Conservation (phyloP, 768 basidiomycete genomes). For the Tricholomella constricta region DNA sequence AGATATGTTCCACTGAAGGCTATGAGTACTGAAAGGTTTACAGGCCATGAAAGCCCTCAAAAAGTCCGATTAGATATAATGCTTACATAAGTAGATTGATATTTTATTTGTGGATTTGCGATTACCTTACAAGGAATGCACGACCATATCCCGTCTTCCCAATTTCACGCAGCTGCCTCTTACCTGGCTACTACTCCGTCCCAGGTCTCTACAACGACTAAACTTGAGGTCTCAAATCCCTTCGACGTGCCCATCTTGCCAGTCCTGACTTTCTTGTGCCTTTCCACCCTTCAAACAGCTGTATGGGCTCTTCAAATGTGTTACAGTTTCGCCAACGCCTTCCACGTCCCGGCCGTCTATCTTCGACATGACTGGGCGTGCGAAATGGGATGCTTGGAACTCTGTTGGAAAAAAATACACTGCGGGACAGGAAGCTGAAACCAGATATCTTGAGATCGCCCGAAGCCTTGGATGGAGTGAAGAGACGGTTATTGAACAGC, state of each 20-base stretch:
- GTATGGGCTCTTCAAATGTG: conserved; percentile 82
- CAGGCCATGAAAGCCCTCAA: conserved; percentile 72
- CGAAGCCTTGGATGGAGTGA: conserved; percentile 68
- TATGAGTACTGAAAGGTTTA: conserved; percentile 2
- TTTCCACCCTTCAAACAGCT: conserved; percentile 47
- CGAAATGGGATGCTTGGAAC: conserved; percentile 89
- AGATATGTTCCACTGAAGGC: background rate
- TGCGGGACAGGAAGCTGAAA: conserved; percentile 51
- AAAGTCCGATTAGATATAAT: conserved; percentile 16
- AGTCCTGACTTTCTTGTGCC: conserved; percentile 38
- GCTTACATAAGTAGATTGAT: conserved; percentile 24
- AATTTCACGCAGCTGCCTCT: conserved; percentile 60
- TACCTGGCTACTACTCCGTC: conserved; percentile 64
- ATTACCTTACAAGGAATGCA: conserved; percentile 9
- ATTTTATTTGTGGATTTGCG: conserved; percentile 3
- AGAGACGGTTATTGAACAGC: conserved; percentile 10
- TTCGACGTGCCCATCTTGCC: conserved; percentile 32
- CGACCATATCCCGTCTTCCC: conserved; percentile 34
- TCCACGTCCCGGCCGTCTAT: conserved; percentile 64
- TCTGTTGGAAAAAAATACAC: conserved; percentile 49
- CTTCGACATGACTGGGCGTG: conserved; percentile 77
- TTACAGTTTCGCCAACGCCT: conserved; percentile 61
- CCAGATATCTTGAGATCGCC: conserved; percentile 70
- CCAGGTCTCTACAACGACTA: conserved; percentile 57
- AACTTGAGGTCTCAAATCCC: conserved; percentile 69